phyloP scores from a whole-genome alignment of 345 rosid species.

The Microcos paniculata region DNA sequence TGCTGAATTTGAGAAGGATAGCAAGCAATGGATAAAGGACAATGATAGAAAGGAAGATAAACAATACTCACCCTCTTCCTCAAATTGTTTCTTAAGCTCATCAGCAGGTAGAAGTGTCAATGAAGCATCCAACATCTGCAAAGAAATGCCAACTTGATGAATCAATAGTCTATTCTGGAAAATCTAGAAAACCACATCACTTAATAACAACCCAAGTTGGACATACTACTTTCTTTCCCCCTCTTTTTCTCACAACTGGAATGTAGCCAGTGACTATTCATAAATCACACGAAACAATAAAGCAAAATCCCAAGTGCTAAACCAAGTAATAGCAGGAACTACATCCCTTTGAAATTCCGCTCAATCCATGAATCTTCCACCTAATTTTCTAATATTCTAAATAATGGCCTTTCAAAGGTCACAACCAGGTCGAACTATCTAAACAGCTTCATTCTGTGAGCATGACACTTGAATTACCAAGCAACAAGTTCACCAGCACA shows the following conservation, averaged over 20 bases:
- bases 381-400: background rate
- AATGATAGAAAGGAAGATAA: slow-evolving; percentile 9
- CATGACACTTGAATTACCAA: background rate
- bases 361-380: background rate
- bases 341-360: background rate
- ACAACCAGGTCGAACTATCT: background rate
- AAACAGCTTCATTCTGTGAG: background rate
- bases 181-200: background rate
- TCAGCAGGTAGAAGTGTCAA: slow-evolving; percentile 75
- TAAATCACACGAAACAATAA: background rate
- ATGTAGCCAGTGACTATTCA: background rate
- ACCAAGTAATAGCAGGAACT: background rate
- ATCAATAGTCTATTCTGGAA: background rate
- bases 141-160: slow-evolving; percentile 21
- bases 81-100: slow-evolving; percentile 78
- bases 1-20: background rate
- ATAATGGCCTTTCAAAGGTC: background rate
- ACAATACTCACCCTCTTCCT: slow-evolving; percentile 63
- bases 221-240: background rate
- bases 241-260: background rate
- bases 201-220: background rate
- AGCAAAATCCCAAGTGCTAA: too few relatives aligned
- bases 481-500: background rate
- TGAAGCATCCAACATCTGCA: slow-evolving; percentile 83
- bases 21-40: background rate